A percentile compares a stretch with the other conserved stretches of the same genome.
Evolutionary conservation across 139 green algal genomes (phyloP).

Genomic region (Chlamydomonas incerta): DNA sequence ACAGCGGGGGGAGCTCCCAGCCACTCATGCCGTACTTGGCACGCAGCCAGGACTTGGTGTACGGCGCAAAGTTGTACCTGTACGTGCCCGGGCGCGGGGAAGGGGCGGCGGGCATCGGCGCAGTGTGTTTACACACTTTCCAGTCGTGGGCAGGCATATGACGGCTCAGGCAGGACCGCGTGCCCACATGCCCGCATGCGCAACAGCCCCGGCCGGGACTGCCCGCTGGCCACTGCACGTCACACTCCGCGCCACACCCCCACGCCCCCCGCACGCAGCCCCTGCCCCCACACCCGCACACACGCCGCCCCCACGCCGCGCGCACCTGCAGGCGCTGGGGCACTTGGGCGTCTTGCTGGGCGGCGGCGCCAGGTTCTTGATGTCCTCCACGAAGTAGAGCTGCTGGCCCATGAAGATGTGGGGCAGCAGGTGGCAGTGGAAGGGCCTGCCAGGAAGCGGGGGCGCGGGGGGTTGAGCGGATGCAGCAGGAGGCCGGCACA

Average conservation of each 20-base stretch:
- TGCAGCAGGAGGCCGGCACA: too few species aligned
- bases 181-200: too few species aligned
- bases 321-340: constrained; percentile 33
- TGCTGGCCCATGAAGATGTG: constrained; percentile 75
- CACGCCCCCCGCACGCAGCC: too few species aligned
- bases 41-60: constrained; percentile 29
- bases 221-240: too few species aligned
- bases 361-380: not conserved
- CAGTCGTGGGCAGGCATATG: too few species aligned
- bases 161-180: too few species aligned
- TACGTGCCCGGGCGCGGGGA: not conserved
- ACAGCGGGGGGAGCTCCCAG: constrained; percentile 37
- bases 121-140: too few species aligned
- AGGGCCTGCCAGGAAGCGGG: constrained; percentile 48
- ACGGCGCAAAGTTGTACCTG: constrained; percentile 47
- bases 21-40: constrained; percentile 13
- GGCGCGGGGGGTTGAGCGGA: too few species aligned
- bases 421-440: constrained; percentile 76
- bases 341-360: constrained; percentile 38
- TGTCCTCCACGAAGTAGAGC: constrained; percentile 45
- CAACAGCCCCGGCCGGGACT: too few species aligned
- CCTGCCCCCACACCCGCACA: too few species aligned
- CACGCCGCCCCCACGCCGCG: too few species aligned
- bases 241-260: too few species aligned
- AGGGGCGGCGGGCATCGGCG: not conserved